phyloP scores from a whole-genome alignment of 2,329 filamentous ascomycete genomes.

The Ophiostoma ulmi region DNA sequence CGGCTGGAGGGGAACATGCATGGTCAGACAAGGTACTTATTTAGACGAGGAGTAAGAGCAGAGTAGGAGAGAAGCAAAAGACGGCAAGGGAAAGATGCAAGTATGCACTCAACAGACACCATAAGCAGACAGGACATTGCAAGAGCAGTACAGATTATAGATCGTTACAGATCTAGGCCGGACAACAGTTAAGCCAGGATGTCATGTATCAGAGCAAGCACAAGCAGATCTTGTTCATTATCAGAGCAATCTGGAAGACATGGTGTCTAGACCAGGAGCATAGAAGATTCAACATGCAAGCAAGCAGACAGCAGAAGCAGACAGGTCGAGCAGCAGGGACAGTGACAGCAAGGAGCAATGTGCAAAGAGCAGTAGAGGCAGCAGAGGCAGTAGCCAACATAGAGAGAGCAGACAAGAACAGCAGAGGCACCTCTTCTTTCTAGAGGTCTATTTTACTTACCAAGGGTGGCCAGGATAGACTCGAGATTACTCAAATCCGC shows the following conservation, averaged over 20 bases:
- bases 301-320: constrained; percentile 1
- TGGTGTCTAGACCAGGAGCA: not conserved
- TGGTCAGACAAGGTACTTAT: constrained; percentile 25
- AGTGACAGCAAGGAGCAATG: not conserved
- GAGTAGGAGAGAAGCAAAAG: too few relatives aligned
- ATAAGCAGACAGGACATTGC: not conserved
- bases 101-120: not conserved
- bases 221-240: constrained; percentile 4
- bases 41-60: not conserved
- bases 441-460: constrained; percentile 25
- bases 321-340: not conserved
- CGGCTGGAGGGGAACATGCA: constrained; percentile 26
- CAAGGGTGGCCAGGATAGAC: constrained; percentile 31
- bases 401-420: not conserved
- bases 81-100: too few relatives aligned
- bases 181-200: not conserved
- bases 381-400: not conserved
- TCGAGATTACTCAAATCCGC: constrained; percentile 28
- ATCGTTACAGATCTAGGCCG: not conserved
- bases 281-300: constrained; percentile 2
- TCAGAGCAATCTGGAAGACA: not conserved
- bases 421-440: not conserved
- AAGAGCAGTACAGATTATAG: not conserved
- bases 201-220: not conserved
- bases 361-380: not conserved